Evolutionary conservation across 768 basidiomycete species (phyloP).

Genomic region (Collybia nuda): DNA sequence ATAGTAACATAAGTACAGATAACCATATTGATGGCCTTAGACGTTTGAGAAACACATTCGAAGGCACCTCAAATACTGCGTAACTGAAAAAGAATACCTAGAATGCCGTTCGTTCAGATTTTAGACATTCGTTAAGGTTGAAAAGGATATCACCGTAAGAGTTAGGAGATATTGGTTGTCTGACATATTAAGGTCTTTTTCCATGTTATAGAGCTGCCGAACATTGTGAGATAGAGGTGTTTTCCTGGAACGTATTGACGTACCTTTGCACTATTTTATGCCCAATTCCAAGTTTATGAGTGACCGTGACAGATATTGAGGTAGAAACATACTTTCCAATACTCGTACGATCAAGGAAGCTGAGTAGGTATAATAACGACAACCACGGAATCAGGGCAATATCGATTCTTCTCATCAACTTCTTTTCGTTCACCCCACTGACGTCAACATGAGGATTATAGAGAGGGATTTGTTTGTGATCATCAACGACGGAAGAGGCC

Average conservation of each 20-base stretch:
- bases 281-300: conserved; percentile 4
- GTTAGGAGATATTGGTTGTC: conserved; percentile 66
- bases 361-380: conserved; percentile 73
- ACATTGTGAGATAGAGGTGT: conserved; percentile 2
- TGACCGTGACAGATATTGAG: conserved; percentile 5
- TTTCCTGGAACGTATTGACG: not conserved
- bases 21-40: conserved; percentile 79
- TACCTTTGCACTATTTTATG: conserved; percentile 43
- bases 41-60: conserved; percentile 71
- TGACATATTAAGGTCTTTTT: conserved; percentile 54
- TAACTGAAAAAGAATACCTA: conserved; percentile 61
- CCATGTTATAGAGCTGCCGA: conserved; percentile 62
- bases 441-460: conserved; percentile 56
- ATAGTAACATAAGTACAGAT: conserved; percentile 67
- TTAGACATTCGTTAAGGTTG: conserved; percentile 3
- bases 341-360: conserved; percentile 57
- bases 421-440: conserved; percentile 65
- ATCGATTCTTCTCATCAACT: conserved; percentile 70
- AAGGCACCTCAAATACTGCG: conserved; percentile 75
- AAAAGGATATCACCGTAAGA: conserved; percentile 44
- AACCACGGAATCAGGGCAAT: conserved; percentile 67
- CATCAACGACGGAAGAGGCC: conserved; percentile 23
- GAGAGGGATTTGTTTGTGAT: conserved; percentile 20
- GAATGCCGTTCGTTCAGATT: conserved; percentile 7
- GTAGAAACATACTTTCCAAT: conserved; percentile 45